These are phyloP conservation scores for Elsinoe arachidis DNA, from an alignment of 2,329 filamentous ascomycete species.

Conservation along the genomic window DNA sequence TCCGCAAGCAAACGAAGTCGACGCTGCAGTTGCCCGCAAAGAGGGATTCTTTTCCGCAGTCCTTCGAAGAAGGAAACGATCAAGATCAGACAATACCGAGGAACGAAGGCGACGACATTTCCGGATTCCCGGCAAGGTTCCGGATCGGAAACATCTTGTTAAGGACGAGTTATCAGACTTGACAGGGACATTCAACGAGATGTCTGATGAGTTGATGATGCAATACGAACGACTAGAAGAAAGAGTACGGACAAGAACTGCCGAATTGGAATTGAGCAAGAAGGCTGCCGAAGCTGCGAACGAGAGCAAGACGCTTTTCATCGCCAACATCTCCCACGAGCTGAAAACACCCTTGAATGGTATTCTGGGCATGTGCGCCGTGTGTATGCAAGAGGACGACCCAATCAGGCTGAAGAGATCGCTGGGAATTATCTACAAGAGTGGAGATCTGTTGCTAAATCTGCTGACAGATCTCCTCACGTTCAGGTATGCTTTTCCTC, in stretches of 20 bases:
- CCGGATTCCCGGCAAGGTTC: slow-evolving; percentile 77
- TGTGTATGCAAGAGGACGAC: slow-evolving; percentile 88
- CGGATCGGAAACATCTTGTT: slow-evolving; percentile 63
- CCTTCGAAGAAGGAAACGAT: slow-evolving; percentile 23
- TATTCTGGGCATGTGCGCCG: slow-evolving; percentile 86
- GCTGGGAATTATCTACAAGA: slow-evolving; percentile 81
- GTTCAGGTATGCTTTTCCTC: slow-evolving; percentile 40
- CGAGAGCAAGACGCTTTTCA: slow-evolving; percentile 94
- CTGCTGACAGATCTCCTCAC: slow-evolving; percentile 82
- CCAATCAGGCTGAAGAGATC: slow-evolving; percentile 69
- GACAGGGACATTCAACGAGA: slow-evolving; percentile 80
- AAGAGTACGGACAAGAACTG: slow-evolving; percentile 72
- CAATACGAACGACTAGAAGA: slow-evolving; percentile 80
- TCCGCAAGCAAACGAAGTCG: slow-evolving; percentile 36
- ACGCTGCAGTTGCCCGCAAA: slow-evolving; percentile 33
- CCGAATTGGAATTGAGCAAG: slow-evolving; percentile 79
- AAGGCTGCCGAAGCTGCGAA: slow-evolving; percentile 91
- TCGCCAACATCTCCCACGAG: slow-evolving; percentile 83
- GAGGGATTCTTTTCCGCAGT: slow-evolving; percentile 37
- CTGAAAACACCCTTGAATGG: slow-evolving; percentile 93
- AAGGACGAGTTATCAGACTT: slow-evolving; percentile 80
- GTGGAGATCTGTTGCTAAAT: slow-evolving; percentile 73
- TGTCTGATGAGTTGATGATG: slow-evolving; percentile 81
- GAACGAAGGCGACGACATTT: slow-evolving; percentile 49
- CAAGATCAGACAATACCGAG: slow-evolving; percentile 29